Base-by-base conservation (phyloP, 2,329 filamentous ascomycete genomes). In the Colletotrichum tropicicola region DNA sequence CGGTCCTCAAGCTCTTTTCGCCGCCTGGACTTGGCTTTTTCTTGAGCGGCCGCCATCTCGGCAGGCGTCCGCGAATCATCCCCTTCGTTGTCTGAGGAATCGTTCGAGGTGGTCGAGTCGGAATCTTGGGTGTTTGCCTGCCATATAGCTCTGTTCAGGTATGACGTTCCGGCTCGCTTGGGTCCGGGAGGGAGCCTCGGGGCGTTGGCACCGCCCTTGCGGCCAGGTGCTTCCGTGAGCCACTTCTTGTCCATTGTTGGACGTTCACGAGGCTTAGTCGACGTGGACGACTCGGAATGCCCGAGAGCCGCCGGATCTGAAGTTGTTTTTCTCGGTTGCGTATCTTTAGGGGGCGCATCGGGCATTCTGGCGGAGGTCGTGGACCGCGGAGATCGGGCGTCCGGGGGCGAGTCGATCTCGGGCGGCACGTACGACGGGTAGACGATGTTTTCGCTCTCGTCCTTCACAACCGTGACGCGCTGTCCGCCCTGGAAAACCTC, bases 391-490 rank as follows among this genome's bases (percentile, higher is more conserved):
- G 45, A 54, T 25, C 15, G 5, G 15, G 51, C 19, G 15, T 39
- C 4, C 15, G n/a, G 43, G 0, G 68, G 70, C 32, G 70, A 70
- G 39, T 70, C 51, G 3, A 71, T 71, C 12, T 68, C 65, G 1
- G 73, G 75, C 5, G 78, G 77, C 3, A 80, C 73, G 6, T 69
- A 67, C 23, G 70, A 66, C 8, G 78, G 77, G 52, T 73, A 80
- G 3, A 71, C 72, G 23, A 78, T 64, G 30, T 72, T 63, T 32
- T 75, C 75, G 7, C 69, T 48, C 9, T 60, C 66, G 51, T 79
- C 75, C 59, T 73, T 72, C n/a, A 76, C 67, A 5, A 80, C 63
- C 5, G 72, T 75, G 25, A 69, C 69, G 1, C 60, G 55, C 4
- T 73, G 73, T 43, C 75, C 77, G 1, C 71, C 44, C 6, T 66